Conservation (phyloP, 1,139 yeast species). For the Taphrina pruni region DNA sequence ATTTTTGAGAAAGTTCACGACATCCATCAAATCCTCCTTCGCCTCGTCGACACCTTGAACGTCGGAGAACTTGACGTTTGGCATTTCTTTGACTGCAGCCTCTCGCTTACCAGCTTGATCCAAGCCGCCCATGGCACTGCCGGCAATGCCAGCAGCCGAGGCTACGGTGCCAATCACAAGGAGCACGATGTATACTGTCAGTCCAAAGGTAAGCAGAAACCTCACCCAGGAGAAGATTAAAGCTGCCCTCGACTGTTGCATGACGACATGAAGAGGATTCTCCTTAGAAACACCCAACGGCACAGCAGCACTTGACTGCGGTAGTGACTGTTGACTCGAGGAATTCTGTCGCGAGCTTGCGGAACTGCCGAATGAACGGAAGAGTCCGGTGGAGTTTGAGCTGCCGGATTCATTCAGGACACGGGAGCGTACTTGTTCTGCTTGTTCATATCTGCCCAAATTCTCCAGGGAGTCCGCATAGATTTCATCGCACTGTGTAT, state of each 20-base stretch:
- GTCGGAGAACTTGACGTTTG: conserved; percentile 86
- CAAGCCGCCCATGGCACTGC: conserved; percentile 36
- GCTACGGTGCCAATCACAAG: conserved; percentile 62
- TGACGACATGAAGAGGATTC: conserved; percentile 85
- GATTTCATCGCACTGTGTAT: conserved; percentile 74
- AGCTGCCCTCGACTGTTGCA: conserved; percentile 79
- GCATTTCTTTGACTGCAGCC: conserved; percentile 65
- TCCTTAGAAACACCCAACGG: conserved; percentile 27
- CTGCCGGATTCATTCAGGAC: conserved; percentile 10
- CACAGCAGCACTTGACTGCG: not conserved
- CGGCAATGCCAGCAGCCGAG: conserved; percentile 58
- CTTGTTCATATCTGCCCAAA: conserved; percentile 19
- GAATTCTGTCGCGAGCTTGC: not conserved
- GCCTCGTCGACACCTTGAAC: conserved; percentile 99
- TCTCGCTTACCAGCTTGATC: conserved; percentile 31
- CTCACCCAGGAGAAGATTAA: conserved; percentile 84
- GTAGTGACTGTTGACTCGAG: not conserved
- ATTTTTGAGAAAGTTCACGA: conserved; percentile 93
- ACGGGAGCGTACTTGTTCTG: conserved; percentile 26
- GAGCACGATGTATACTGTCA: conserved; percentile 66
- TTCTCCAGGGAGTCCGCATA: conserved; percentile 53
- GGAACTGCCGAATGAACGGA: not conserved
- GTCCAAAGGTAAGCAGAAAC: conserved; percentile 83
- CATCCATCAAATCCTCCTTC: conserved; percentile 92
- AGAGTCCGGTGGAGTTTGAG: not conserved